Evolutionary conservation across 306 rosid genomes (phyloP).

Genomic region (Abrus pulchellus): DNA sequence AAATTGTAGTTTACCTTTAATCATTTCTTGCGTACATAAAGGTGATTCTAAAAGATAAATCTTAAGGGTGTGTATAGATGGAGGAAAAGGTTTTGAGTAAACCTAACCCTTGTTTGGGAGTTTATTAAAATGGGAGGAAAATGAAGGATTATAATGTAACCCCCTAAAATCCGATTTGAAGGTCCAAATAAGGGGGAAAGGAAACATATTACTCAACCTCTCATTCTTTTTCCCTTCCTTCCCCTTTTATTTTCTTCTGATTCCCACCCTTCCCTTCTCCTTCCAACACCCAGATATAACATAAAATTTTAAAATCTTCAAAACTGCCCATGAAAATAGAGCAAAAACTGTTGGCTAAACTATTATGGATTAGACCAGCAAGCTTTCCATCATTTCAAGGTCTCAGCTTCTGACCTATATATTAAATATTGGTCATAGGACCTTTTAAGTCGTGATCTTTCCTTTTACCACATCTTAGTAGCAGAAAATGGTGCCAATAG

Average conservation of each 20-base stretch:
- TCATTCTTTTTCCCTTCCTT: neutral
- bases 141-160: slow-evolving; percentile 9
- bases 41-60: slow-evolving; percentile 17
- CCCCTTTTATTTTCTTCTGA: neutral
- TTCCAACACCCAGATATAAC: neutral
- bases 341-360: neutral
- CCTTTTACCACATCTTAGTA: neutral
- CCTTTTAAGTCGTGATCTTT: neutral
- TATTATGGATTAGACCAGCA: neutral
- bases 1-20: neutral
- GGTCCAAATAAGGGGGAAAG: neutral
- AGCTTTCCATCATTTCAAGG: neutral
- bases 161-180: neutral
- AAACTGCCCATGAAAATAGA: neutral
- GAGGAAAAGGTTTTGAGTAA: slow-evolving; percentile 22
- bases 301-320: neutral
- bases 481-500: neutral
- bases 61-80: slow-evolving; percentile 12
- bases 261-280: neutral
- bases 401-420: neutral
- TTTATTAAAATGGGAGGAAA: neutral
- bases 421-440: neutral
- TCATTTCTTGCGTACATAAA: neutral
- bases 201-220: neutral
- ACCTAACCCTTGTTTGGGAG: slow-evolving; percentile 12